Evolutionary conservation across 2,329 filamentous ascomycete species (phyloP).

Genomic region (Sporothrix protearum): DNA sequence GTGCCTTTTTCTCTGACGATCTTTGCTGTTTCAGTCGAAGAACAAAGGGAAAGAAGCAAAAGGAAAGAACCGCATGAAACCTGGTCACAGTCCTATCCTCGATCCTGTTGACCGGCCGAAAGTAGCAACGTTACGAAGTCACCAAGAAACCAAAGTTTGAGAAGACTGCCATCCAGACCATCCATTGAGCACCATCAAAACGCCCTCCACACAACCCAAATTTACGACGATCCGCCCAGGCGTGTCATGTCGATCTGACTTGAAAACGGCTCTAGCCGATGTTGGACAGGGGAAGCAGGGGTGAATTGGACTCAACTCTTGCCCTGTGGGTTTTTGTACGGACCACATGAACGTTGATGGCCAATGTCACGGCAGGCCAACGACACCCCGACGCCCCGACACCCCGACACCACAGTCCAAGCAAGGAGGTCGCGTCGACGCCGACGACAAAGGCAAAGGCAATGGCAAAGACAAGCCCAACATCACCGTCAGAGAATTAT

Average conservation of each 20-base stretch:
- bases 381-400: background rate
- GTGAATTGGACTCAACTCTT: background rate
- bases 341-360: background rate
- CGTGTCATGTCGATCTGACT: constrained; percentile 2
- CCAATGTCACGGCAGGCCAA: background rate
- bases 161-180: background rate
- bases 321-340: no score
- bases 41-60: background rate
- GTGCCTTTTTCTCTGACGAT: background rate
- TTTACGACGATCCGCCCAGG: background rate
- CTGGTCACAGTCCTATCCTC: background rate
- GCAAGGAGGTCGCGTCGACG: background rate
- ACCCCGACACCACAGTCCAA: background rate
- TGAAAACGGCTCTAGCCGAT: constrained; percentile 14
- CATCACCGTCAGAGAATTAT: background rate
- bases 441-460: background rate
- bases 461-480: background rate
- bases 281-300: background rate
- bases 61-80: background rate
- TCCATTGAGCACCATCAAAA: background rate
- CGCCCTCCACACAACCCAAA: background rate
- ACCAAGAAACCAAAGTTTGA: background rate
- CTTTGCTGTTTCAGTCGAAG: background rate
- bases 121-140: constrained; percentile 16
- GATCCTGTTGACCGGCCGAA: background rate